Percentiles rank a stretch among this genome's conserved stretches.
Conservation (phyloP, 2,329 filamentous ascomycete species). For the Elsinoe fawcettii region DNA sequence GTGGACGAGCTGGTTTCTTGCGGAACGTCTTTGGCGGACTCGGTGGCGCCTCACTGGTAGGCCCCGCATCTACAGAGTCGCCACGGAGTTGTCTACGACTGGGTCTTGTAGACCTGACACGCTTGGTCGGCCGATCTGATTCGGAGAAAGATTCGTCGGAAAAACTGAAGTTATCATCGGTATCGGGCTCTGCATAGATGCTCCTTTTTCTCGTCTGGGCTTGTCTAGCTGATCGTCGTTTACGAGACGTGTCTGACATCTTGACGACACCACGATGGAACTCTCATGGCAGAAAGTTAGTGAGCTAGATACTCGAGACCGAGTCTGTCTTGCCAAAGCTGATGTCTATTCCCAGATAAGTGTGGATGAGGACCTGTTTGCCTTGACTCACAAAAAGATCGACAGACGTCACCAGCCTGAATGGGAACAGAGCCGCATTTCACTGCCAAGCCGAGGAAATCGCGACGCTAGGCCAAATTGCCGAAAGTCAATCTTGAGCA, state of each 20-base stretch:
- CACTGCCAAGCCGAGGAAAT: neutral
- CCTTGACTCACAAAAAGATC: neutral
- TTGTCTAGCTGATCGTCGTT: constrained; percentile 30
- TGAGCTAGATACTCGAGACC: neutral
- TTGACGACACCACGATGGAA: neutral
- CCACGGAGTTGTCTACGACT: neutral
- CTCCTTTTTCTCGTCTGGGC: constrained; percentile 28
- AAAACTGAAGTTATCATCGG: constrained; percentile 28
- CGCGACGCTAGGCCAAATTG: neutral
- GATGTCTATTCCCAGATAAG: neutral
- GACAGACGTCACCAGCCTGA: neutral
- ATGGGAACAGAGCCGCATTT: neutral
- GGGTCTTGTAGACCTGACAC: neutral
- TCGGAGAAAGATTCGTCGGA: neutral
- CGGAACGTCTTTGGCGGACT: neutral
- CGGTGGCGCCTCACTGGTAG: neutral
- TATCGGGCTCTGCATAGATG: constrained; percentile 30
- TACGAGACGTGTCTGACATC: constrained; percentile 23
- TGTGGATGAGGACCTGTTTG: neutral
- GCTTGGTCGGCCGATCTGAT: neutral
- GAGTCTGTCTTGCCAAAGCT: neutral
- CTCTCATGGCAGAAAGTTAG: neutral
- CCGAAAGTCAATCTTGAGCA: neutral
- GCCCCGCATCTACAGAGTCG: neutral
- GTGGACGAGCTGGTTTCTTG: neutral